Percentiles rank a stretch among this genome's conserved stretches.
Conservation (phyloP, 805 yeast species). For the Ogataea nonfermentans region DNA sequence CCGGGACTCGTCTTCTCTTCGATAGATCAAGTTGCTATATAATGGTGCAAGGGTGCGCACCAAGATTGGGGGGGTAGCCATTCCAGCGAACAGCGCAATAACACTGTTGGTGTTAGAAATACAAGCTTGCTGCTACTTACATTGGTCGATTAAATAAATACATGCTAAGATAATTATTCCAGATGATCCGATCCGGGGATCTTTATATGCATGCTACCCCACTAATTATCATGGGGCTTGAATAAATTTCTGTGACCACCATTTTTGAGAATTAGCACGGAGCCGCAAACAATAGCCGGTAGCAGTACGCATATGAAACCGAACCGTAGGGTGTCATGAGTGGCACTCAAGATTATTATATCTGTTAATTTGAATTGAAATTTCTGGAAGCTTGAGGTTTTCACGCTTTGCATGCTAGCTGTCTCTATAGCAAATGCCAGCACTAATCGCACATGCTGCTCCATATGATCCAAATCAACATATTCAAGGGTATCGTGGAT, state of each 20-base stretch:
- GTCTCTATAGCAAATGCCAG: conserved; percentile 74
- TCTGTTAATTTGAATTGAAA: conserved; percentile 18
- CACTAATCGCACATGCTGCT: conserved; percentile 76
- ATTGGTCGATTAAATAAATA: conserved; percentile 1
- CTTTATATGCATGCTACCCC: conserved; percentile 1
- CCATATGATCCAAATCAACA: conserved; percentile 73
- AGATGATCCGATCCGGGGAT: not conserved
- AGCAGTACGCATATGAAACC: not conserved
- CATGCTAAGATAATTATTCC: not conserved
- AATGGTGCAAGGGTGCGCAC: conserved; percentile 8
- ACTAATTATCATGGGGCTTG: conserved; percentile 3
- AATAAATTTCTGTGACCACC: conserved; percentile 2
- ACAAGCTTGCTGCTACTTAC: conserved; percentile 3
- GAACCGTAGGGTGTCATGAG: conserved; percentile 6
- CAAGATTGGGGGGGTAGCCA: conserved; percentile 19
- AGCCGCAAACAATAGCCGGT: not conserved
- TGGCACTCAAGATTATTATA: conserved; percentile 13
- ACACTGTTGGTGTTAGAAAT: conserved; percentile 6
- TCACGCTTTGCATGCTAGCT: conserved; percentile 21
- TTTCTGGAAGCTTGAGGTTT: conserved; percentile 1
- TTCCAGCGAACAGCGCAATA: conserved; percentile 21
- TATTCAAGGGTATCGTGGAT: conserved; percentile 78
- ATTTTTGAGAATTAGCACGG: not conserved
- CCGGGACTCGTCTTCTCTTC: conserved; percentile 17
- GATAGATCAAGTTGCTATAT: conserved; percentile 13